Percentiles rank a stretch among this genome's conserved stretches.
These are phyloP conservation scores for Cyclostephanos tholiformis DNA, from an alignment of 108 stramenopile genomes.

Conservation along the genomic window DNA sequence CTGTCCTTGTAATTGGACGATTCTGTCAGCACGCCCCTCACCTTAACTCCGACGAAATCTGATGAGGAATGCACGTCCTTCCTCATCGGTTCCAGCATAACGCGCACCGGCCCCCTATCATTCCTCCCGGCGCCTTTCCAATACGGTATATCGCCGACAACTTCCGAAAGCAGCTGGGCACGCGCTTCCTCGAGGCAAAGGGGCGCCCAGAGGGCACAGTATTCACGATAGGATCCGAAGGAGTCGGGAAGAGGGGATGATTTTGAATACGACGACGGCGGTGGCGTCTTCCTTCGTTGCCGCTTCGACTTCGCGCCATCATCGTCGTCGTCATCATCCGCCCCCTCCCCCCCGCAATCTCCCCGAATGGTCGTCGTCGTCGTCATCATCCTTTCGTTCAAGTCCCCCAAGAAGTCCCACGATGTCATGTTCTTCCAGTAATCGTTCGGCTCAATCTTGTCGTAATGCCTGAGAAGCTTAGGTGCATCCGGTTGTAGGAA, in stretches of 20 bases:
- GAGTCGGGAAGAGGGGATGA: conserved; percentile 65
- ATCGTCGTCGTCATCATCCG: conserved; percentile 11
- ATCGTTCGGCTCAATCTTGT: conserved; percentile 39
- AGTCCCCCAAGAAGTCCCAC: conserved; percentile 79
- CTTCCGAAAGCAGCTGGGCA: conserved; percentile 75
- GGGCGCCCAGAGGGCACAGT: conserved; percentile 80
- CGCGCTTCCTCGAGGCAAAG: conserved; percentile 71
- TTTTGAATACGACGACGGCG: background rate
- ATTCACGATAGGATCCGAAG: conserved; percentile 73
- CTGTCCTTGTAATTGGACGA: conserved; percentile 25
- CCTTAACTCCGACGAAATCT: conserved; percentile 39
- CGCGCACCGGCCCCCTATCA: conserved; percentile 33
- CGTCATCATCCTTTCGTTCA: conserved; percentile 39
- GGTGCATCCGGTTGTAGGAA: conserved; percentile 43
- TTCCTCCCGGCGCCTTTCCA: conserved; percentile 21
- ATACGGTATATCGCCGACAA: conserved; percentile 40
- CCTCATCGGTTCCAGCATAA: conserved; percentile 36
- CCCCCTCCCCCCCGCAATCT: background rate
- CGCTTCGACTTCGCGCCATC: conserved; percentile 2
- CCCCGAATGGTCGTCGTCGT: background rate
- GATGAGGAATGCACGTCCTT: conserved; percentile 36
- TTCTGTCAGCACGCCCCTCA: conserved; percentile 16
- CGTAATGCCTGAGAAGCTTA: conserved; percentile 39
- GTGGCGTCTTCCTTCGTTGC: conserved; percentile 7
- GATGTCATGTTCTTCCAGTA: conserved; percentile 81